These are phyloP conservation scores for Ustilago lituana DNA, from an alignment of 1,284 basidiomycete species.

Conservation along the genomic window DNA sequence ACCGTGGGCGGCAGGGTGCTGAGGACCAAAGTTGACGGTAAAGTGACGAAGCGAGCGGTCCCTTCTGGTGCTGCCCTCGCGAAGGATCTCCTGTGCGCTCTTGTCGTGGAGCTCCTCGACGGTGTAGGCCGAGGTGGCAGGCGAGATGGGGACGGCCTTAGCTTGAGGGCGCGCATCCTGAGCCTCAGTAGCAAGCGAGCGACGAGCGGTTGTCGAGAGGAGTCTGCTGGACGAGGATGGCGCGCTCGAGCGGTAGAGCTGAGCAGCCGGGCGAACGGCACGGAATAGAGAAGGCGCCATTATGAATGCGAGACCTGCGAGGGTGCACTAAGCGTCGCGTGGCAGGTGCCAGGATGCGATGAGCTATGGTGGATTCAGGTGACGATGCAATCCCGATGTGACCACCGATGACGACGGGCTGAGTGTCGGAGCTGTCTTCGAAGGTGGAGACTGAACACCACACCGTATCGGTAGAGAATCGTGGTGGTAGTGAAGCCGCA, in stretches of 20 bases:
- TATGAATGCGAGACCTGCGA: constrained; percentile 1
- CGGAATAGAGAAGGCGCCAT: constrained; percentile 49
- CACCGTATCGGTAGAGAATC: constrained; percentile 5
- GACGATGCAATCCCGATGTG: neutral
- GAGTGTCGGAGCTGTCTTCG: neutral
- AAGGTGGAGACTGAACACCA: constrained; percentile 7
- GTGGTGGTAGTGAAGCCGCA: constrained; percentile 24
- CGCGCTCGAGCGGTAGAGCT: constrained; percentile 36
- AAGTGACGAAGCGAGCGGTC: constrained; percentile 78
- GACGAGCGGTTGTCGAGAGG: constrained; percentile 38
- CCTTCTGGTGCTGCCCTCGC: constrained; percentile 77
- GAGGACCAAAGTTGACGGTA: constrained; percentile 71
- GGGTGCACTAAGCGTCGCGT: constrained; percentile 2
- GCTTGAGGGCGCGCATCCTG: constrained; percentile 34
- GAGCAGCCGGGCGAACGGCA: constrained; percentile 38
- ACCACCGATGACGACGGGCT: neutral
- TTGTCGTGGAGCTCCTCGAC: constrained; percentile 75
- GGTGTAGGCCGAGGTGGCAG: constrained; percentile 50
- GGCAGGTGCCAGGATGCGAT: constrained; percentile 12
- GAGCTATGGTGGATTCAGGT: neutral
- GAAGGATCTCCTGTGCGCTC: constrained; percentile 79
- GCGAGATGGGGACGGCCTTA: constrained; percentile 41
- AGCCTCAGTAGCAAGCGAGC: constrained; percentile 53
- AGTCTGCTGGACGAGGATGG: constrained; percentile 34
- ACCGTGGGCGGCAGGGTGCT: constrained; percentile 98